phyloP scores from a whole-genome alignment of 208 protist species.

The Leishmania tropica region DNA sequence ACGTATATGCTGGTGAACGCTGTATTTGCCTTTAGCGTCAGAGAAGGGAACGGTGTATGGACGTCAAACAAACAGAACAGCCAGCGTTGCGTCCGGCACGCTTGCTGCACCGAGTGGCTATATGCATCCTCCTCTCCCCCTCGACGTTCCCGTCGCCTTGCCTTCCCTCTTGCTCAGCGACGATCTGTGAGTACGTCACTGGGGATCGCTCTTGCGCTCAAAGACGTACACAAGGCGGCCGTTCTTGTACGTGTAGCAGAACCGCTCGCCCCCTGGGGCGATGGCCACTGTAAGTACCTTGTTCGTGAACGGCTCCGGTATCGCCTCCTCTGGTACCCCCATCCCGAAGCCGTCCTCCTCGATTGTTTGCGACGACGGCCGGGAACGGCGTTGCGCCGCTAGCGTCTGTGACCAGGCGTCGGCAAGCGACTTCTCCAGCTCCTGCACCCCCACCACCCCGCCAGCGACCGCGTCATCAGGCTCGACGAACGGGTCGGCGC shows the following conservation, averaged over 20 bases:
- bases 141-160: not conserved
- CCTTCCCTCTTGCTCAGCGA: not conserved
- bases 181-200: not conserved
- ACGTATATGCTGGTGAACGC: not conserved
- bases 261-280: conserved; percentile 83
- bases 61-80: not conserved
- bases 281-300: conserved; percentile 76
- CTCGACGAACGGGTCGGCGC: conserved; percentile 49
- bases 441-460: conserved; percentile 43
- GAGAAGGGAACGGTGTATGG: not conserved
- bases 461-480: conserved; percentile 27
- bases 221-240: conserved; percentile 74
- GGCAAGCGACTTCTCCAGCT: conserved; percentile 52
- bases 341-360: conserved; percentile 12
- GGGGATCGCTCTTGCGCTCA: conserved; percentile 47
- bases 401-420: conserved; percentile 39
- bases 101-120: not conserved
- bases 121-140: not conserved
- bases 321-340: conserved; percentile 25
- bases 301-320: conserved; percentile 79
- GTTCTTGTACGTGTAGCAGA: conserved; percentile 78
- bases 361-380: not conserved
- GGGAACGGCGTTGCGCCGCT: conserved; percentile 2
- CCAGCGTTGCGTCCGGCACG: not conserved
- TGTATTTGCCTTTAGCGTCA: not conserved